Base-by-base conservation (phyloP, 257 asterid genomes). In the Linderniella brevidens region DNA sequence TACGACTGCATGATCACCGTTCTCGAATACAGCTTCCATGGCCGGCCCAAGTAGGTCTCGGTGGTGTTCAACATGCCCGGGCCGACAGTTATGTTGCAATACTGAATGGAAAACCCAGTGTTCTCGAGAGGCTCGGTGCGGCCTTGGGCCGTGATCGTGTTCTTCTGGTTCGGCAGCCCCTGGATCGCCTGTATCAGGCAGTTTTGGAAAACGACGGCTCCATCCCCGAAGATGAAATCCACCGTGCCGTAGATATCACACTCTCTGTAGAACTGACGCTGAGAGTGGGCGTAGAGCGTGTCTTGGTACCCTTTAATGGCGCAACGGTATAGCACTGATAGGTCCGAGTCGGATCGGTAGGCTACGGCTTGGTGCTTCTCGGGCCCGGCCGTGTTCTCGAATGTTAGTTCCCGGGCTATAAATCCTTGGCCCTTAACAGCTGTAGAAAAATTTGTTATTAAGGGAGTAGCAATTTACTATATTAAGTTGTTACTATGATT, bases 351-450 rank as follows among this genome's bases (percentile, higher is more conserved):
- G 1, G 82, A 70, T 0, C 77, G 65, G 57, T 70, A 76, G 4
- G 93, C 86, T 0, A 78, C 90, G 1, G 93, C 90, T 40, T 81
- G 93, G 50, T 64, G 65, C 69, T 70, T 78, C 10, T 61, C 60
- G 0, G 93, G 86, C 9, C 90, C 90, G 0, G 93, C 80, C 6
- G 90, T 72, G 79, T 81, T 81, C 75, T 78, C 72, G 46, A 81
- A 69, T 8, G 86, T 71, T 37, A 81, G 60, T 59, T 76, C 82
- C 35, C 73, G 63, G 1, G 78, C 93, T 13, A 81, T 66, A 68
- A 81, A 81, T 36, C 86, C 82, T 11, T 29, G 60, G 11, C 86
- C 93, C 49, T 64, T 66, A 8, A 68, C 90, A 42, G 67, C 93
- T 25, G 32, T 25, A 25, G 3, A 25, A n/a, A n/a, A n/a, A n/a